These are phyloP conservation scores for Rhizodiscina lignyota DNA, from an alignment of 495 filamentous ascomycete species.

Conservation along the genomic window DNA sequence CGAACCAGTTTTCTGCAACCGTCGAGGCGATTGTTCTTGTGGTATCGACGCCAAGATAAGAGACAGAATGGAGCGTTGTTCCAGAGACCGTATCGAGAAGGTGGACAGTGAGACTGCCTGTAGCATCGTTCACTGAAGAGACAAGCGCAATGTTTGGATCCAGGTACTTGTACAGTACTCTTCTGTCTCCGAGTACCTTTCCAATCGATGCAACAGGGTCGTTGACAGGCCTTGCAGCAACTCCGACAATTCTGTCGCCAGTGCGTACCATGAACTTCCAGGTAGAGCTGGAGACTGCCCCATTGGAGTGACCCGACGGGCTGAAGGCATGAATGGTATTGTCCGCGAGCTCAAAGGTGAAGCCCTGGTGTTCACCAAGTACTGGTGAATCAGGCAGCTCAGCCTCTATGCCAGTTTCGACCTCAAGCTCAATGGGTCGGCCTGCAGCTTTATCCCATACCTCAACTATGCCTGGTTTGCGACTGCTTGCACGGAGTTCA, in stretches of 20 bases:
- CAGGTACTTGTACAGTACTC: conserved; percentile 93
- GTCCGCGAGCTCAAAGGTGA: too few species aligned
- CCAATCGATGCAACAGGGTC: conserved; percentile 93
- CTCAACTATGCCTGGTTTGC: too few species aligned
- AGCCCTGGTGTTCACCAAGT: too few species aligned
- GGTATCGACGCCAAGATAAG: conserved; percentile 58
- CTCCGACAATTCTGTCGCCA: conserved; percentile 47
- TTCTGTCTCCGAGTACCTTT: conserved; percentile 75
- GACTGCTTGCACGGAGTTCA: too few species aligned
- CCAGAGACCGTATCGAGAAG: conserved; percentile 81
- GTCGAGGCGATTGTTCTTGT: conserved; percentile 56
- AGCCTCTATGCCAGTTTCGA: too few species aligned
- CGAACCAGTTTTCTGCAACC: conserved; percentile 89
- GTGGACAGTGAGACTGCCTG: conserved; percentile 48
- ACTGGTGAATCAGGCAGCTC: too few species aligned
- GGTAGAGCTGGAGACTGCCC: too few species aligned
- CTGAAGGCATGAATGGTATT: too few species aligned
- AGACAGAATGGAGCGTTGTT: conserved; percentile 50
- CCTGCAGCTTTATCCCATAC: too few species aligned
- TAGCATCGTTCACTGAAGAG: conserved; percentile 43
- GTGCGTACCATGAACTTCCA: conserved; percentile 63
- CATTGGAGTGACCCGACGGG: too few species aligned
- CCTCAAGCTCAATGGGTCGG: too few species aligned
- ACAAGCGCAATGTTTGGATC: conserved; percentile 75
- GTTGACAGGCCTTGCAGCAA: conserved; percentile 51